Percentiles rank a stretch among this genome's conserved stretches.
phyloP scores from a whole-genome alignment of 192 early-diverging fungal species.

The Ramicandelaber brevisporus region DNA sequence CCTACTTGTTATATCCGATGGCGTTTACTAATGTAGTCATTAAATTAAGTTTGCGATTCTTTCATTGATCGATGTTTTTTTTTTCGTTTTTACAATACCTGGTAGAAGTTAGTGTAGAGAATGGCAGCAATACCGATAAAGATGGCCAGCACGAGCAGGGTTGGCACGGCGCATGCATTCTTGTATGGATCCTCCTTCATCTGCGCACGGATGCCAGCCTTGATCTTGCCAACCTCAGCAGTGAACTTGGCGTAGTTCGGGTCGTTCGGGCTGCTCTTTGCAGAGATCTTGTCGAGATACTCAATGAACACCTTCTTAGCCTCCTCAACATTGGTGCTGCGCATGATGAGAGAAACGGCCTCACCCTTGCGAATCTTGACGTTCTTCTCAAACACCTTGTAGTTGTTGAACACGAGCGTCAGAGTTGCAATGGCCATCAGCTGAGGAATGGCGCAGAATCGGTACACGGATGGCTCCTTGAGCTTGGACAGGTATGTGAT shows the following conservation, averaged over 20 bases:
- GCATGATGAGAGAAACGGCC: conserved; percentile 40
- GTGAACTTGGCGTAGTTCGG: conserved; percentile 35
- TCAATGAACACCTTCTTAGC: conserved; percentile 36
- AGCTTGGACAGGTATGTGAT: conserved; percentile 64
- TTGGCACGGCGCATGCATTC: too few relatives aligned
- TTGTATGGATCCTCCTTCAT: conserved; percentile 14
- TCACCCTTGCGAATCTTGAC: conserved; percentile 88
- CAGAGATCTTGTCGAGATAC: conserved; percentile 30
- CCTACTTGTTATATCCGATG: too few relatives aligned
- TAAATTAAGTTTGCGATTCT: too few relatives aligned
- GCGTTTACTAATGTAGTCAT: too few relatives aligned
- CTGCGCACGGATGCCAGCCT: conserved; percentile 11
- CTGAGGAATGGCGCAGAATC: conserved; percentile 97
- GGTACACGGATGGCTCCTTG: conserved; percentile 56
- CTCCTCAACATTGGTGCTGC: conserved; percentile 20
- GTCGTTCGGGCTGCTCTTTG: conserved; percentile 28
- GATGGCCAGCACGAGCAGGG: too few relatives aligned
- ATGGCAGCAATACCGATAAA: too few relatives aligned
- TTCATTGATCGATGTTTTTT: too few relatives aligned
- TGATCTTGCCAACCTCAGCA: conserved; percentile 19
- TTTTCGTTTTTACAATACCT: too few relatives aligned
- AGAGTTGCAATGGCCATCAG: conserved; percentile 95
- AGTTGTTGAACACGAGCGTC: conserved; percentile 64
- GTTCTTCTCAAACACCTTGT: conserved; percentile 41
- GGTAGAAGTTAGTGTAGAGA: too few relatives aligned